Evolutionary conservation across 371 early-diverging fungal species (phyloP).

Genomic region (Mucor irregularis): DNA sequence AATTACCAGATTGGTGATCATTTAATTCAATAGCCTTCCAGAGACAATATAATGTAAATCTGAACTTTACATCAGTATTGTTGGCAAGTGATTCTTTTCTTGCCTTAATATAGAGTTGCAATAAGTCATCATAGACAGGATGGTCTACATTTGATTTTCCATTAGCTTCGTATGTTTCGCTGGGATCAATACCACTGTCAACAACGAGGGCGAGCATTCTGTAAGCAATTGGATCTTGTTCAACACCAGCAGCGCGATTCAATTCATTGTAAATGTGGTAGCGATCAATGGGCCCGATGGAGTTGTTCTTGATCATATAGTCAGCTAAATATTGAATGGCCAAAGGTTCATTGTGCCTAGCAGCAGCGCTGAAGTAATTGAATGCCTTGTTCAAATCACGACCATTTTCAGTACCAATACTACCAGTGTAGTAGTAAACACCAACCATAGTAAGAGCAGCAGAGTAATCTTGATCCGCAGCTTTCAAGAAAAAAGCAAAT

Average conservation of each 20-base stretch:
- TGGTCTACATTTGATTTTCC: background rate
- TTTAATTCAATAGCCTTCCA: slow-evolving; percentile 20
- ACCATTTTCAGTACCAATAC: background rate
- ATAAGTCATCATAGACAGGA: background rate
- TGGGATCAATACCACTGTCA: background rate
- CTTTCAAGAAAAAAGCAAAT: slow-evolving; percentile 9
- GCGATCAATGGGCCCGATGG: background rate
- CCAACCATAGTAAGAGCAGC: slow-evolving; percentile 19
- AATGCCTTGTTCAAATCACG: slow-evolving; percentile 14
- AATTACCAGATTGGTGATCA: slow-evolving; percentile 19
- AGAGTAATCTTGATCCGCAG: slow-evolving; percentile 9
- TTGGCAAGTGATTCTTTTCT: background rate
- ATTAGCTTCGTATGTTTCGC: background rate
- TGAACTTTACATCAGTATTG: slow-evolving; percentile 2
- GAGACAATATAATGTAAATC: slow-evolving; percentile 16
- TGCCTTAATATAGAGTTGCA: background rate
- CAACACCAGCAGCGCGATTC: slow-evolving; percentile 3
- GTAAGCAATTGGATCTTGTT: slow-evolving; percentile 15
- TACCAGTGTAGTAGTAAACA: slow-evolving; percentile 10
- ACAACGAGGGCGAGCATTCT: slow-evolving; percentile 18
- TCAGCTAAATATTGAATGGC: slow-evolving; percentile 26
- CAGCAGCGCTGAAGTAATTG: slow-evolving; percentile 14
- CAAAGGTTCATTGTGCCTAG: slow-evolving; percentile 10
- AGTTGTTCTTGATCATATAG: slow-evolving; percentile 14
- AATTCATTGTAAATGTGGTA: slow-evolving; percentile 7